Evolutionary conservation across 176 grass and related monocot genomes (phyloP).

Genomic region (Cenchrus purpureus): DNA sequence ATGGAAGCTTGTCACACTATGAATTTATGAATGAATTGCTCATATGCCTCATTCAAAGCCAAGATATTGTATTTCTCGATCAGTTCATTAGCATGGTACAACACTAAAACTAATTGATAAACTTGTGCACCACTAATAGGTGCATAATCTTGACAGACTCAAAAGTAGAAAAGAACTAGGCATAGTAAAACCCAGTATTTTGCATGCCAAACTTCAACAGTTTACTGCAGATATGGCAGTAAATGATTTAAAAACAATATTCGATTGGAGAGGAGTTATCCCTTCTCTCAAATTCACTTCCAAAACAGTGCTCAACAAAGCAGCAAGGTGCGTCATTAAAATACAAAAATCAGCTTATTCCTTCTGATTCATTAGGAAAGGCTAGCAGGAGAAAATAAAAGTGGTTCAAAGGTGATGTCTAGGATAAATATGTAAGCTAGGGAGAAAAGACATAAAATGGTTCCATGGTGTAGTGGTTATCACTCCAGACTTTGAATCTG

Average conservation of each 20-base stretch:
- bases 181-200: neutral
- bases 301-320: neutral
- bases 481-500: conserved; percentile 95
- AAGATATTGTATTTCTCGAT: neutral
- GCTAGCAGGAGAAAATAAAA: neutral
- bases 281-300: neutral
- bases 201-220: neutral
- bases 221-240: neutral
- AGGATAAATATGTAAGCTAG: neutral
- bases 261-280: neutral
- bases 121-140: neutral
- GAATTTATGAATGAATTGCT: neutral
- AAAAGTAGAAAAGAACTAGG: neutral
- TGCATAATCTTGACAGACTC: neutral
- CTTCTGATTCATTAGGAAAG: neutral
- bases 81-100: neutral
- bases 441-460: conserved; percentile 23
- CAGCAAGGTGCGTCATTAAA: neutral
- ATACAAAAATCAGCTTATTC: too few species aligned
- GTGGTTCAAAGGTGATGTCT: neutral
- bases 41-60: neutral
- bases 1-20: neutral
- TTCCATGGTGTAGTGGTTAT: conserved; percentile 93
- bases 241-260: neutral
- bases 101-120: neutral